Base-by-base conservation (phyloP, 345 rosid genomes). In the Murraya koenigii region DNA sequence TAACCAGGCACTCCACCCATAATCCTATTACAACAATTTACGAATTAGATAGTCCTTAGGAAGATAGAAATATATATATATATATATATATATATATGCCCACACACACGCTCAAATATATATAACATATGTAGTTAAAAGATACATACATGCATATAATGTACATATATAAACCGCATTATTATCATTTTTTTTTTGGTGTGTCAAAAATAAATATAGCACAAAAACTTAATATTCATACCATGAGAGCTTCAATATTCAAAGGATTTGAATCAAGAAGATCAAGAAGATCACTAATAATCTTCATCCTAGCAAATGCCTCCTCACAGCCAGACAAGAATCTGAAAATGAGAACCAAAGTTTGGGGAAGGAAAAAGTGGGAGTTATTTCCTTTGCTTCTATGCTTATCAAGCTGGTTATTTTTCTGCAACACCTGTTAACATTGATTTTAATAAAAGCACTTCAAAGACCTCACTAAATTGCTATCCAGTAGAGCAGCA, bases 1-100 rank as follows among this genome's bases (percentile, higher is more conserved):
- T 82, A 95, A 79, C 97, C 97, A 93, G 75, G 94, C 93, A 90
- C 83, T 87, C 99, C 99, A 95, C 79, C 99, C 99, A 84, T 86
- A 87, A 79, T 93, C 99, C 99, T 95, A 72, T 69, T 44, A 33
- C 77, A 78, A 74, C 44, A 44, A 55, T 76, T 66, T 74, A 72
- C 68, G 17, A 66, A 64, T 90, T 75, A 87, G 84, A 75, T 6
- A 23, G 56, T 30, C 54, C 11, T 66, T 78, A 25, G 61, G 36
- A 69, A 75, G 47, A 33, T 26, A 41, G 7, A 81, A 0, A 3
- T 33, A 3, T 33, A 32, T 15, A 61, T 13, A 2, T 5, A 32
- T 30, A 25, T 28, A 33, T 17, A 68, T 10, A 19, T 8, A 52
- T 15, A 19, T 7, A 62, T 22, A 22, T 58, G 1, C 9, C 30